Conservation (phyloP, 2,329 filamentous ascomycete genomes). For the Aspergillus ochraceoroseus region DNA sequence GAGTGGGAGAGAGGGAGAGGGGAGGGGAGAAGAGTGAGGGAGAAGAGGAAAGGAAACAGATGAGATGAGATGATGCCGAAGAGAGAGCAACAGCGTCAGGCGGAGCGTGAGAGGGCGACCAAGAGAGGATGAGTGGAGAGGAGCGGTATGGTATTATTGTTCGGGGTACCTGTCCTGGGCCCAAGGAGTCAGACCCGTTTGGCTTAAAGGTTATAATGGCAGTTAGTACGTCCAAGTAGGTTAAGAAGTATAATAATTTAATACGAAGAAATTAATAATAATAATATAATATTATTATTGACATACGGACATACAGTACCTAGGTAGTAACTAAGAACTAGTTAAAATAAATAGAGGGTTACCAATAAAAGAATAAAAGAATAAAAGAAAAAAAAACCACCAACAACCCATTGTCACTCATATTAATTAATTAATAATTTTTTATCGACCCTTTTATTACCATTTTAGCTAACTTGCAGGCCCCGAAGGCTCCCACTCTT, state of each 20-base stretch:
- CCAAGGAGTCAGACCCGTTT: slow-evolving; percentile 15
- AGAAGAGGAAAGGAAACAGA: slow-evolving; percentile 14
- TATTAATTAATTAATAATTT: slow-evolving; percentile 8
- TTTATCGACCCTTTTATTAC: too few relatives aligned
- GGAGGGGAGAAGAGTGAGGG: slow-evolving; percentile 14
- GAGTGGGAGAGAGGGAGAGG: slow-evolving; percentile 18
- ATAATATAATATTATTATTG: slow-evolving; percentile 6
- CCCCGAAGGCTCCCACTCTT: slow-evolving; percentile 4
- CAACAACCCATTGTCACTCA: slow-evolving; percentile 1
- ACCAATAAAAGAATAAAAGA: slow-evolving; percentile 7
- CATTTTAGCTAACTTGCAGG: slow-evolving; percentile 10
- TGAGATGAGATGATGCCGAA: slow-evolving; percentile 29
- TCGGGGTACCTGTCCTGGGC: slow-evolving; percentile 21
- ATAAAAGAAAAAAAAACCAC: slow-evolving; percentile 4
- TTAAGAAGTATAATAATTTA: slow-evolving; percentile 11
- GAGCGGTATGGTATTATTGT: slow-evolving; percentile 19
- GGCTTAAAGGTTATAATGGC: background rate
- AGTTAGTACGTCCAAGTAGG: too few relatives aligned
- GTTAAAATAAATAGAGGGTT: background rate
- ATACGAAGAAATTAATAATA: slow-evolving; percentile 6
- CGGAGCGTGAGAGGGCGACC: slow-evolving; percentile 19
- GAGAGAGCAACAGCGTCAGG: slow-evolving; percentile 22
- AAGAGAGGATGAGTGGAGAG: slow-evolving; percentile 19
- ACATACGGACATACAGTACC: background rate
- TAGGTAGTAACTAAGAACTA: too few relatives aligned